Evolutionary conservation across 352 stramenopile genomes (phyloP), one percentile per base, ranked within the genome.

Genomic region (Blastocystis sp.): DNA sequence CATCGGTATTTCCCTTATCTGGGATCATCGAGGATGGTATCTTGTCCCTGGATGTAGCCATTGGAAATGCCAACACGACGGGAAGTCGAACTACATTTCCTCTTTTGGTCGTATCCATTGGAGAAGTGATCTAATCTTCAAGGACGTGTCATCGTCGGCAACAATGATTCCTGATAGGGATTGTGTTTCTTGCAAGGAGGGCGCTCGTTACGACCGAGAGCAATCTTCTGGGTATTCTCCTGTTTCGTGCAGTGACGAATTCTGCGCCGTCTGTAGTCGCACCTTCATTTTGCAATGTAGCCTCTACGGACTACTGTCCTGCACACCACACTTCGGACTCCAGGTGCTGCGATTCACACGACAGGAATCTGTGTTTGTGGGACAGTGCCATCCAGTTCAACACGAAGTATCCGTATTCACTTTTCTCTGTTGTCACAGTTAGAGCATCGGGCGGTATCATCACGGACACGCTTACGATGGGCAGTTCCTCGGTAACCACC

Each of bases 141-240:
- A 76, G 64, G 64, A 76, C 32, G 64, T 76, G 1, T 76, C 64
- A 3, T 76, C 64, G 16, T 76, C 64, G 21, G 64, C 64, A 56
- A 76, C 64, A 34, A 76, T 76, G 64, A 76, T 76, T 76, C 64
- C 64, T 8, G 64, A 76, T n/a, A 56, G 11, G 24, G 7, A 53
- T 56, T 76, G 64, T 51, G 21, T 11, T 21, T n/a, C 9, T 16
- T 76, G 64, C 14, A 34, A 76, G n/a, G 34, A 51, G 27, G 40
- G 29, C 16, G 29, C 29, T 34, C 8, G 9, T 27, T 76, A 76
- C 48, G 64, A 76, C 40, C 18, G 18, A 3, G 36, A 34, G 11
- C 1, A 36, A 44, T 76, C 64, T 11, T 38, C 36, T 6, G 2
- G 11, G 42, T 29, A 54, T 38, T 9, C 14, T 56, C 34, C 64